These are phyloP conservation scores for Phytophthora constricta DNA, from an alignment of 352 stramenopile species.

Conservation along the genomic window DNA sequence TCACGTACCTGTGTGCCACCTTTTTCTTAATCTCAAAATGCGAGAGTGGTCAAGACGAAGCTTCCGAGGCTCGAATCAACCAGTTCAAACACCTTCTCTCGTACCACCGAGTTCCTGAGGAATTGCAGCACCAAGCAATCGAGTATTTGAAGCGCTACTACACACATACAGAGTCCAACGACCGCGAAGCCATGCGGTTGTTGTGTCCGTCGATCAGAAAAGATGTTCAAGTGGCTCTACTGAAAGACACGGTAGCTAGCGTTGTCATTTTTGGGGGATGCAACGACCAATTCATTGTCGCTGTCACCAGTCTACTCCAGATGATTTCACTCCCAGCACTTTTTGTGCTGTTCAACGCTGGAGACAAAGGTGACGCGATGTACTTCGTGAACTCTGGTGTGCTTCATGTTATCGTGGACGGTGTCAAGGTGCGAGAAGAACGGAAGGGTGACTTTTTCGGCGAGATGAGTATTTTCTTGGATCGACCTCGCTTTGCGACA, in stretches of 20 bases:
- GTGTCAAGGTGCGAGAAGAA: conserved; percentile 66
- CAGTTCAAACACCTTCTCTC: conserved; percentile 76
- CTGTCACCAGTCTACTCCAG: conserved; percentile 67
- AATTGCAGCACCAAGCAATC: conserved; percentile 55
- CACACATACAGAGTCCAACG: conserved; percentile 70
- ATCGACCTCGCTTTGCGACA: conserved; percentile 56
- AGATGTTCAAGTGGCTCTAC: conserved; percentile 64
- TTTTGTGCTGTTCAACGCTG: conserved; percentile 53
- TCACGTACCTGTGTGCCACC: conserved; percentile 72
- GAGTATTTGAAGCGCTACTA: conserved; percentile 70
- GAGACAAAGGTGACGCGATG: conserved; percentile 70
- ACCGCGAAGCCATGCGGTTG: conserved; percentile 62
- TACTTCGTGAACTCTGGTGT: conserved; percentile 75
- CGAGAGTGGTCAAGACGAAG: conserved; percentile 56
- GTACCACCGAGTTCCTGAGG: conserved; percentile 64
- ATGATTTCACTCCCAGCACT: conserved; percentile 66
- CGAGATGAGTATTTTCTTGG: conserved; percentile 67
- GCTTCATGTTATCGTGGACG: conserved; percentile 60
- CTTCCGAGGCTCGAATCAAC: conserved; percentile 69
- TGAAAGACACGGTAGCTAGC: conserved; percentile 63
- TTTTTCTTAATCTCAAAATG: conserved; percentile 87
- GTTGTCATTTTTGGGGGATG: conserved; percentile 71
- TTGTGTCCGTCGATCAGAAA: conserved; percentile 72
- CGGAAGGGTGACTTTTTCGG: conserved; percentile 72
- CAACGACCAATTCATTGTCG: conserved; percentile 69